Base-by-base conservation (phyloP, 2,329 filamentous ascomycete genomes). In the Fusarium sp. region DNA sequence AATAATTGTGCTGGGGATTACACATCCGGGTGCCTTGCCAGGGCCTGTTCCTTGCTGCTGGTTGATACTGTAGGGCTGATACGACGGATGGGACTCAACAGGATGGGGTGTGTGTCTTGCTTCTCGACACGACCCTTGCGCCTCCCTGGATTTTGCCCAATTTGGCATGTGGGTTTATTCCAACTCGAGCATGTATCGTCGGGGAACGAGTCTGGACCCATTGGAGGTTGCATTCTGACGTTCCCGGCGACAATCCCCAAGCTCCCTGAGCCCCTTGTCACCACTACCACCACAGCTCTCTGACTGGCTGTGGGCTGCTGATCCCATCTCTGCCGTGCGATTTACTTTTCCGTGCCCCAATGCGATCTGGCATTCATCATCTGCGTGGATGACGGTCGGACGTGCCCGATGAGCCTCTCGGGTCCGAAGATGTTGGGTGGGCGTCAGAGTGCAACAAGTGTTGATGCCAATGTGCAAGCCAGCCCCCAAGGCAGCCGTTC, bases 401-500 rank as follows among this genome's bases (percentile, higher is more conserved):
- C 11, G 7, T 23, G n/a, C 11, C 36, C 28, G 44, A 34, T 48
- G 44, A 11, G n/a, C 23, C 34, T 1, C 2, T 39, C 48, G 16
- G 47, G 47, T 51, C 47, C 47, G 31, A 51, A 51, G 16, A 23
- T 5, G 15, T 16, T 31, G n/a, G n/a, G n/a, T n/a, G n/a, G n/a
- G n/a, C n/a, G n/a, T n/a, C n/a, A n/a, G n/a, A n/a, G 30, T 10
- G 10, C 30, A 10, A 31, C 30, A 31, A 31, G 30, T 7, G 30
- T 41, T 18, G 53, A 4, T 37, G 66, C 54, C 31, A 16, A 55
- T 48, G 30, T 54, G 65, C 68, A 71, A 68, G 68, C 51, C 23
- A 23, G 23, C 23, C 23, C 68, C 59, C 40, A 56, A 72, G 68
- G 68, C 68, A 46, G 15, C 64, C 52, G 27, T 70, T 27, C 58